A percentile compares a stretch with the other conserved stretches of the same genome.
phyloP scores from a whole-genome alignment of 148 eudicot genomes.

The Drosera capensis region DNA sequence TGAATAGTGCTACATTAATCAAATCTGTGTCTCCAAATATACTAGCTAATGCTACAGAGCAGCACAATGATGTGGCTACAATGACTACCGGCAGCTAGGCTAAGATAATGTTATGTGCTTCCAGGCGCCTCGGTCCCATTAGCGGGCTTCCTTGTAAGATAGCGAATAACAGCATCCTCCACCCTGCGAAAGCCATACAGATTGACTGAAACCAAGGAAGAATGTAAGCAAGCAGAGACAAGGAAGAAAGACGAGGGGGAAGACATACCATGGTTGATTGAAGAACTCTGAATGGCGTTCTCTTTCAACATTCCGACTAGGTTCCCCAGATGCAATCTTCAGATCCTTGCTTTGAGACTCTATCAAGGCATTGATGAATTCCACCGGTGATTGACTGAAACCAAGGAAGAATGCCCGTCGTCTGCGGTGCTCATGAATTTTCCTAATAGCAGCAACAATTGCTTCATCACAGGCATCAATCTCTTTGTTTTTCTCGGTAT shows the following conservation, averaged over 20 bases:
- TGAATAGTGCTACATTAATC: not conserved
- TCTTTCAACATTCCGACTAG: constrained; percentile 60
- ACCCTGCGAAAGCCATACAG: constrained; percentile 36
- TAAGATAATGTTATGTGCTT: constrained; percentile 24
- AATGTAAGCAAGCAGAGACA: not conserved
- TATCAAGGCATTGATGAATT: constrained; percentile 67
- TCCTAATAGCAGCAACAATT: constrained; percentile 66
- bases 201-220: not conserved
- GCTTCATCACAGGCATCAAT: constrained; percentile 80
- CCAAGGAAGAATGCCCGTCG: constrained; percentile 89
- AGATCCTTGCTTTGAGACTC: constrained; percentile 89
- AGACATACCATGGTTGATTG: constrained; percentile 79
- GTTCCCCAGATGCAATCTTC: constrained; percentile 67
- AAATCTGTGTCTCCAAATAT: not conserved
- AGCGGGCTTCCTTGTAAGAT: constrained; percentile 66
- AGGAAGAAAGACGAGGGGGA: not conserved
- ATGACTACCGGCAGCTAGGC: constrained; percentile 2
- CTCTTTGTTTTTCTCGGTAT: constrained; percentile 80
- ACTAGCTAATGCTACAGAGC: not conserved
- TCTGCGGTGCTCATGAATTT: constrained; percentile 77
- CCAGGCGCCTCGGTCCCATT: constrained; percentile 43
- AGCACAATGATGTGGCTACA: not conserved
- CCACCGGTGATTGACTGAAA: constrained; percentile 93
- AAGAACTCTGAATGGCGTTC: constrained; percentile 79
- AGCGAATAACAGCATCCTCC: constrained; percentile 94